Evolutionary conservation across 768 basidiomycete genomes (phyloP).

Genomic region (Amanita pallidorosea): DNA sequence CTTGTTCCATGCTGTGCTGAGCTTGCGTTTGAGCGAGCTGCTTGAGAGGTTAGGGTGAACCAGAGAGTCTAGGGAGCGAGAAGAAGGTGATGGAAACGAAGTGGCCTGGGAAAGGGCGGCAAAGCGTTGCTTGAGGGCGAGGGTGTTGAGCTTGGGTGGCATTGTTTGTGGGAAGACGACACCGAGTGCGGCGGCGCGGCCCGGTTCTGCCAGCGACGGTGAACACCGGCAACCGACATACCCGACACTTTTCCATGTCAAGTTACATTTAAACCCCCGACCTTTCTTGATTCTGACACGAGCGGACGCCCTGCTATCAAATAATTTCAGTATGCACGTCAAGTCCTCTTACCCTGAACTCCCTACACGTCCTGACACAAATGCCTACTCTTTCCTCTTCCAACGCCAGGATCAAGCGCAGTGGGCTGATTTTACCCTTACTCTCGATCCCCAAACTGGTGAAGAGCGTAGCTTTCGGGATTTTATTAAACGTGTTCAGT

Average conservation of each 20-base stretch:
- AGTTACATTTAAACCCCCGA: too few relatives aligned
- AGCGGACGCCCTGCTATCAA: too few relatives aligned
- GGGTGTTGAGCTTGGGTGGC: constrained; percentile 12
- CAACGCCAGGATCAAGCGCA: constrained; percentile 39
- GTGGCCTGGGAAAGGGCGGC: constrained; percentile 48
- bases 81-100: constrained; percentile 32
- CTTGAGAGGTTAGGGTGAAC: constrained; percentile 10
- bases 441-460: constrained; percentile 47
- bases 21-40: constrained; percentile 20
- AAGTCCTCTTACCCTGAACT: constrained; percentile 47
- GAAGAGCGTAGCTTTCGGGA: constrained; percentile 33
- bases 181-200: background rate
- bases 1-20: constrained; percentile 44
- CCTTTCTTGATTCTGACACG: too few relatives aligned
- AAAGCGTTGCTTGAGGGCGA: constrained; percentile 56
- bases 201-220: too few relatives aligned
- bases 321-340: constrained; percentile 32
- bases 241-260: too few relatives aligned
- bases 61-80: constrained; percentile 6
- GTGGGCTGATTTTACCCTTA: constrained; percentile 45
- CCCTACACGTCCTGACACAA: constrained; percentile 36
- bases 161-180: constrained; percentile 1
- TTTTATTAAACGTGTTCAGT: constrained; percentile 37
- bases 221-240: too few relatives aligned
- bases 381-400: constrained; percentile 46